Conservation (phyloP, 176 grass and related monocot genomes). For the Zea mays region DNA sequence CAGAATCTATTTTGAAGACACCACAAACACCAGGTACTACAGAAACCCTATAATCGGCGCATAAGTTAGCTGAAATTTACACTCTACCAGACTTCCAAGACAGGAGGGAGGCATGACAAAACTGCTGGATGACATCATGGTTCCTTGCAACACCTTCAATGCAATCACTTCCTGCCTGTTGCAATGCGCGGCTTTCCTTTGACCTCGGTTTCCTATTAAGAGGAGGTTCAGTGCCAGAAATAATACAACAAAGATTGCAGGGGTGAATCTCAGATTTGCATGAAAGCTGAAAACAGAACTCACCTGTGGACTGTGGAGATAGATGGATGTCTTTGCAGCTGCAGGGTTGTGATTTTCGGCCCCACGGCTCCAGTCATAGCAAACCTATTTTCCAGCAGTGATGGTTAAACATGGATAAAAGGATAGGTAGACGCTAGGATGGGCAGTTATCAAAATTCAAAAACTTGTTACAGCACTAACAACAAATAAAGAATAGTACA, state of each 20-base stretch:
- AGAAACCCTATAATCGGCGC: conserved; percentile 4
- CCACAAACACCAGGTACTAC: conserved; percentile 5
- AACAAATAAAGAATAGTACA: background rate
- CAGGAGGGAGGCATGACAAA: background rate
- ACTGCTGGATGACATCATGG: conserved; percentile 1
- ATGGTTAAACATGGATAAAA: background rate
- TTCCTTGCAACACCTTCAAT: conserved; percentile 8
- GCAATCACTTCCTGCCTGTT: conserved; percentile 55
- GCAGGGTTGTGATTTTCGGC: conserved; percentile 95
- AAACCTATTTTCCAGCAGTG: conserved; percentile 48
- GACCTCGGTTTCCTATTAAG: conserved; percentile 79
- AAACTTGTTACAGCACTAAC: background rate
- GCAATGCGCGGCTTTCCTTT: conserved; percentile 85
- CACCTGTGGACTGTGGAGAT: conserved; percentile 88
- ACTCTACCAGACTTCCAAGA: conserved; percentile 22
- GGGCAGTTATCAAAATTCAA: background rate
- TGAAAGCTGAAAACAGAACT: background rate
- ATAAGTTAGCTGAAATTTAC: conserved; percentile 21
- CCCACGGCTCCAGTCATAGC: conserved; percentile 95
- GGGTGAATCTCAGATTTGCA: background rate
- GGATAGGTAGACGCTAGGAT: background rate
- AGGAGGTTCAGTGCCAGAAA: conserved; percentile 2
- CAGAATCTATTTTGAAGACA: background rate
- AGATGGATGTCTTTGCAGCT: conserved; percentile 90
- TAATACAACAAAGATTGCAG: background rate